phyloP scores from a whole-genome alignment of 371 early-diverging fungal genomes.

The Coemansia sp. region DNA sequence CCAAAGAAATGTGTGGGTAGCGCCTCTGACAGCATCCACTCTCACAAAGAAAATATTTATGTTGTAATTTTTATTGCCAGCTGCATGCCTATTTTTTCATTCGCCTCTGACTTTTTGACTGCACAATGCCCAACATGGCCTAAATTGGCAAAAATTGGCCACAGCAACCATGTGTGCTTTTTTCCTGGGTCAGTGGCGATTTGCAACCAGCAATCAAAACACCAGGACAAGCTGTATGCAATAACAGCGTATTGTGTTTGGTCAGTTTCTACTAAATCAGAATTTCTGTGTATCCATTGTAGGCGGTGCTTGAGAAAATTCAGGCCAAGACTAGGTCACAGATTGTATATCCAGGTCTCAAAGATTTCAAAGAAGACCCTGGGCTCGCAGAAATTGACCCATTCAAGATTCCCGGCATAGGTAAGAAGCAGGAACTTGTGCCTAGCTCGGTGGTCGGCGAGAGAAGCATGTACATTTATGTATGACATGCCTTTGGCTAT shows the following conservation, averaged over 20 bases:
- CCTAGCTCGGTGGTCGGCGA: background rate
- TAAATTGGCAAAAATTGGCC: background rate
- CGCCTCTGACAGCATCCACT: background rate
- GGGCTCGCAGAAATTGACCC: constrained; percentile 50
- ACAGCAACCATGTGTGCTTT: background rate
- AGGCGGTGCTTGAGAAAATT: constrained; percentile 82
- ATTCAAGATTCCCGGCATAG: constrained; percentile 66
- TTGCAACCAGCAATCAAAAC: constrained; percentile 1
- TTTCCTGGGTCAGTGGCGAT: background rate
- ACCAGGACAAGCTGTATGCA: background rate
- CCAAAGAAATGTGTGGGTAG: constrained; percentile 2
- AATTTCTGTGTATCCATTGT: background rate
- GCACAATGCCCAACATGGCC: constrained; percentile 5
- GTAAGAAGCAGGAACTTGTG: constrained; percentile 49
- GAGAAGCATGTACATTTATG: background rate
- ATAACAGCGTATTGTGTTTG: background rate
- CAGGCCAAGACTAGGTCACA: constrained; percentile 69
- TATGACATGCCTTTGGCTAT: background rate
- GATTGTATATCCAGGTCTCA: constrained; percentile 77
- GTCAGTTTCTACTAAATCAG: constrained; percentile 2
- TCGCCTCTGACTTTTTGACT: constrained; percentile 1
- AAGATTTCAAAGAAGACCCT: constrained; percentile 62
- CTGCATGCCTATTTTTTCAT: background rate
- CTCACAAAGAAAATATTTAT: background rate
- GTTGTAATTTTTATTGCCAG: background rate